Base-by-base conservation (phyloP, 352 stramenopile species). In the Phytopythium ostracodes region DNA sequence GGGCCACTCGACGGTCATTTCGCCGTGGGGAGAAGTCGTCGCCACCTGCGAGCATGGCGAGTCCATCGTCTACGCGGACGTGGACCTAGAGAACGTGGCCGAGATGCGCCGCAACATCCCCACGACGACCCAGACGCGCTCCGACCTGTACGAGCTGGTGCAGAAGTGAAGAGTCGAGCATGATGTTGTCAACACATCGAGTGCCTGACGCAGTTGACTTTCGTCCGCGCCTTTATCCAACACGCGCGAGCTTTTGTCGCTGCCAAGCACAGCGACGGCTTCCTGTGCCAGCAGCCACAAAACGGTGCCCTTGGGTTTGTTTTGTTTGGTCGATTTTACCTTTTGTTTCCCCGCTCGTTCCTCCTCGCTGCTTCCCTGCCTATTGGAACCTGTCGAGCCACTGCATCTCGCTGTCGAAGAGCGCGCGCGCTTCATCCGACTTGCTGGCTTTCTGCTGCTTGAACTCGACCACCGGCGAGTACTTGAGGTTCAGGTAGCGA, bases 1-100 rank as follows among this genome's bases (percentile, higher is more conserved):
- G 97, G 98, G 98, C 31, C 97, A 99, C 84, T 99, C 93, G 33
- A 97, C 94, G 0, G 84, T 98, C 14, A 84, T 99, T 22, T 97
- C 91, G 31, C 98, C 98, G 0, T 99, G 98, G 97, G 98, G 97
- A 20, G 92, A 98, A 55, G 88, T 99, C 22, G 71, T 99, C 10
- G 93, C 93, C 29, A 99, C 93, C 4, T 98, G 92, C 51, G 96
- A 91, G 29, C 92, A 99, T 72, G 80, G 77, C 12, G 87, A 96
- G 46, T 82, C 77, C 18, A 91, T 99, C 59, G 93, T 99, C 27
- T 88, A 98, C 61, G 96, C 91, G 33, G 97, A 99, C 63, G 79
- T 99, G 31, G 95, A 99, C 68, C 69, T 99, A 25, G 79, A 85
- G 17, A 87, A 94, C 51, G 90, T 99, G 4, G 81, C 96, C 31